Base-by-base conservation (phyloP, 768 basidiomycete genomes). In the Lentinula aciculospora region DNA sequence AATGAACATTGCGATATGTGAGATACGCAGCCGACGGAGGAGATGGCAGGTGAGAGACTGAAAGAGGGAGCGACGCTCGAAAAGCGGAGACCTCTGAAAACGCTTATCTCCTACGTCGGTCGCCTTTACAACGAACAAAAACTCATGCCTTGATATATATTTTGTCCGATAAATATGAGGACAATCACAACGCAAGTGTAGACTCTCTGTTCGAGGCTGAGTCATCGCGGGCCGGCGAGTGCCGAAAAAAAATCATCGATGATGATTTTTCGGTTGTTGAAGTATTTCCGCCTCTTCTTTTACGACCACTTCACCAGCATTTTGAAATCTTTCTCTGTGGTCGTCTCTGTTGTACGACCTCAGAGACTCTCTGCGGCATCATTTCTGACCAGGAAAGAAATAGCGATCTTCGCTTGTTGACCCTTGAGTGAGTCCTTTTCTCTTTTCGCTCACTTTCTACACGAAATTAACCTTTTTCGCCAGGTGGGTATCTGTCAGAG, bases 401-500 rank as follows among this genome's bases (percentile, higher is more conserved):
- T 75, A 80, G 73, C 72, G 88, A 90, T 78, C 85, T 90, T 71
- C 88, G 88, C 79, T 78, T 88, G 70, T 72, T 89, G 86, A 85
- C 85, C 85, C 82, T 85, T 70, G 82, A 81, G 89, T 90, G 61
- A 64, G 87, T 69, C 58, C 61, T 37, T 36, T 32, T 25, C 86
- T 69, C 58, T 60, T 40, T 36, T 29, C 21, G 36, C 34, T 46
- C 23, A 21, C n/a, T 34, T 15, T 15, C 13, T 2, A 27, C 21
- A 42, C 36, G 27, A 48, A 37, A 27, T 25, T 57, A 61, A 57
- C 60, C 58, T 58, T 48, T 57, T 55, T 59, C 59, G 58, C 36
- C 56, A 90, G 89, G 88, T 88, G 86, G 87, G 83, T 84, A 70
- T 85, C 84, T 60, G 81, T 90, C 68, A 77, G 88, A 81, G 88